Conservation (phyloP, 176 grass and related monocot species). For the Carex parvula region DNA sequence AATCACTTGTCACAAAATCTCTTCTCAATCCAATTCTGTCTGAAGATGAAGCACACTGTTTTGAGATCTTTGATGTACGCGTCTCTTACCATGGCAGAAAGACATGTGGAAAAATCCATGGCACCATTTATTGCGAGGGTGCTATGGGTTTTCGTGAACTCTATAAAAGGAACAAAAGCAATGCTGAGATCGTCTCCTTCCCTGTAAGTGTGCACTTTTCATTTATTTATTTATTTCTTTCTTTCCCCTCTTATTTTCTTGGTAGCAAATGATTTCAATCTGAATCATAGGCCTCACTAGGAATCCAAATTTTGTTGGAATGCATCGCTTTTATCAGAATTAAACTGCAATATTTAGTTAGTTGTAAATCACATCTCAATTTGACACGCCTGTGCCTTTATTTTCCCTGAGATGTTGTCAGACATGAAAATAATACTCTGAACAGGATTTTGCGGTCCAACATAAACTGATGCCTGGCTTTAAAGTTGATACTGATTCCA, state of each 20-base stretch:
- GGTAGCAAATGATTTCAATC: background rate
- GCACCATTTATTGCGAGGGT: background rate
- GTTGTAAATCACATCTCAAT: background rate
- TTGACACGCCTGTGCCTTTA: background rate
- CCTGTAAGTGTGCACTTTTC: background rate
- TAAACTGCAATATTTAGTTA: background rate
- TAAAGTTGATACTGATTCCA: background rate
- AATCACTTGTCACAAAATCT: background rate
- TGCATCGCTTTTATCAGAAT: background rate
- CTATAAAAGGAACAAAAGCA: background rate
- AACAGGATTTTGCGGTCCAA: background rate
- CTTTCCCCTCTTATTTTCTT: background rate
- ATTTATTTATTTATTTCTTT: background rate
- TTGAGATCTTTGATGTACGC: conserved; percentile 3
- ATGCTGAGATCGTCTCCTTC: background rate
- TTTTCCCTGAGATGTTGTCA: background rate
- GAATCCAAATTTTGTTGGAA: background rate
- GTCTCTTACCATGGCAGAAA: background rate
- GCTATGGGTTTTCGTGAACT: background rate
- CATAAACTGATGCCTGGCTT: background rate
- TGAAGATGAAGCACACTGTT: background rate
- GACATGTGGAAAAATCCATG: background rate
- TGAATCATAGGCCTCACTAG: background rate
- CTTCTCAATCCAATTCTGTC: background rate
- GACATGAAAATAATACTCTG: background rate